A percentile compares a stretch with the other conserved stretches of the same genome.
phyloP scores from a whole-genome alignment of 768 basidiomycete genomes.

The Lenzites betulinus region DNA sequence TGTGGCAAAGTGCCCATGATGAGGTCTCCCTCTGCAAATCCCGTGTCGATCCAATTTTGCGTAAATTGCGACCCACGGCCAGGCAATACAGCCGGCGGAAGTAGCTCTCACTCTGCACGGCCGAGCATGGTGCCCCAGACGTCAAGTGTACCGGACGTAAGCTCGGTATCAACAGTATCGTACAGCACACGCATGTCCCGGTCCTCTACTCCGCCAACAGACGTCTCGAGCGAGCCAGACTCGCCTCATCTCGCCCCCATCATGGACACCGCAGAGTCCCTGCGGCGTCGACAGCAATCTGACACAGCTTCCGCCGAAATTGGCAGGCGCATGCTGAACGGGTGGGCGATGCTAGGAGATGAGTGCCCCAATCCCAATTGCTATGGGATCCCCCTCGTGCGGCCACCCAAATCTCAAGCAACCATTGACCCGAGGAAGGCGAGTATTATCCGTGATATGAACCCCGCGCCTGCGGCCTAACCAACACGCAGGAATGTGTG shows the following conservation, averaged over 20 bases:
- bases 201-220: conserved; percentile 78
- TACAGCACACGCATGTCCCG: conserved; percentile 51
- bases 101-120: not conserved
- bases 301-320: conserved; percentile 80
- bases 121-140: not conserved
- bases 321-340: conserved; percentile 73
- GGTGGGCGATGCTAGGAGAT: conserved; percentile 90
- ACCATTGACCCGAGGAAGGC: conserved; percentile 72
- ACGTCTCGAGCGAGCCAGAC: conserved; percentile 59
- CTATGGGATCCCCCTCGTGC: conserved; percentile 81
- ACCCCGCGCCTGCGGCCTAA: not conserved
- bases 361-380: conserved; percentile 74
- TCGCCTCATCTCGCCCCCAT: conserved; percentile 66
- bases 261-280: conserved; percentile 64
- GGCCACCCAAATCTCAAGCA: conserved; percentile 65
- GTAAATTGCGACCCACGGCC: conserved; percentile 53
- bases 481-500: conserved; percentile 68
- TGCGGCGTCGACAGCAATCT: conserved; percentile 76
- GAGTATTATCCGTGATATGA: conserved; percentile 18
- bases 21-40: conserved; percentile 61
- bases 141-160: not conserved
- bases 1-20: conserved; percentile 70
- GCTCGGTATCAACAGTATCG: conserved; percentile 37
- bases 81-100: conserved; percentile 1
- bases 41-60: conserved; percentile 48